Base-by-base conservation (phyloP, 176 grass and related monocot species). In the Chloris gayana region DNA sequence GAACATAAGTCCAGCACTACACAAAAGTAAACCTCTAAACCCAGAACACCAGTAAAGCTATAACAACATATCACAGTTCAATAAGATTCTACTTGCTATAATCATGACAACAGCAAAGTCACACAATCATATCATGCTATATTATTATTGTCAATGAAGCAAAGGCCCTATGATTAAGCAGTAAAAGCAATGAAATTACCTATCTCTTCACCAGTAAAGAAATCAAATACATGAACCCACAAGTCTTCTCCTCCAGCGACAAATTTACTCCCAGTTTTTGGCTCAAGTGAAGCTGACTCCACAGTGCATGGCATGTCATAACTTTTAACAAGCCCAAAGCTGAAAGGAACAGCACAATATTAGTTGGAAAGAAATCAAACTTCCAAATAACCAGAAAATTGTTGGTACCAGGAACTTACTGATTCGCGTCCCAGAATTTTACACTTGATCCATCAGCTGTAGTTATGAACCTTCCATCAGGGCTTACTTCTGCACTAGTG, bases 401-500 rank as follows among this genome's bases (percentile, higher is more conserved):
- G n/a, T 8, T 68, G 27, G 4, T 44, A 77, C 15, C 77, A 32
- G 75, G n/a, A 72, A 78, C 85, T 35, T 93, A 98, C 95, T 94
- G 87, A 79, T 98, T 98, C 0, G 90, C 92, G 45, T 98, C 95
- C 95, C 95, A 98, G 72, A 98, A 98, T 70, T 95, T 99, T 79
- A 99, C 86, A 84, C 86, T 91, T 29, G 96, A 91, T 4, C 92
- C 96, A 86, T 99, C 93, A 44, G 96, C 88, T 74, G 92, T 99
- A 68, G 96, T 99, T 44, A 99, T 99, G 84, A 93, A 99, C 70
- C 96, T 89, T 62, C 96, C 93, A 39, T 99, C 96, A 73, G 67
- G 88, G 71, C 96, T 99, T 78, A 99, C 96, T 89, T 99, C 96
- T 70, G 96, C 84, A 82, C 96, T 95, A 1, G 96, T 95, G 26